These are phyloP conservation scores for Ramichloridium luteum DNA, from an alignment of 2,329 filamentous ascomycete genomes.

Conservation along the genomic window DNA sequence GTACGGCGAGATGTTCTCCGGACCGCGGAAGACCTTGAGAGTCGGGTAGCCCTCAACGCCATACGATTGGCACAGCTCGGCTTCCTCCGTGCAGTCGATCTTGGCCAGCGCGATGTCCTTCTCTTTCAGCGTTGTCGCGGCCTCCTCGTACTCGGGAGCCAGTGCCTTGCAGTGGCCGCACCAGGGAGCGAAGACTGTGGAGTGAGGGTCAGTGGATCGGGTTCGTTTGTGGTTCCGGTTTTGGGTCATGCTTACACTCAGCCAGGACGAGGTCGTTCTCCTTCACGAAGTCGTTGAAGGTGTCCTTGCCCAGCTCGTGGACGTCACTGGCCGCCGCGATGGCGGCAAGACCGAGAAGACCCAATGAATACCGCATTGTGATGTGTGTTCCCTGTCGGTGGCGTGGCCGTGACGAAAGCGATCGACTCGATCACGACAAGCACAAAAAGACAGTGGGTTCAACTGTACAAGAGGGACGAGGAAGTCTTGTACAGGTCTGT, in stretches of 20 bases:
- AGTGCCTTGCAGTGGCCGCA: constrained; percentile 98
- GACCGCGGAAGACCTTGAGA: constrained; percentile 94
- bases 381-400: constrained; percentile 4
- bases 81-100: constrained; percentile 90
- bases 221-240: too few species aligned
- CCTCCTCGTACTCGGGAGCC: constrained; percentile 80
- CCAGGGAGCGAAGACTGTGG: constrained; percentile 82
- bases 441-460: too few species aligned
- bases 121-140: constrained; percentile 71
- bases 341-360: constrained; percentile 43
- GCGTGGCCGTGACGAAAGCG: too few species aligned
- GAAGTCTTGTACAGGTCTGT: too few species aligned
- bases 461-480: too few species aligned
- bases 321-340: constrained; percentile 66
- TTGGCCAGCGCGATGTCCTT: constrained; percentile 78
- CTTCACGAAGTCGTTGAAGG: constrained; percentile 76
- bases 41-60: constrained; percentile 97
- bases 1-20: constrained; percentile 71
- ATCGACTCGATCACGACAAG: too few species aligned
- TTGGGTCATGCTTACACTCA: constrained; percentile 58
- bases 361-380: constrained; percentile 24
- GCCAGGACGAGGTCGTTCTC: constrained; percentile 80
- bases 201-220: too few species aligned
- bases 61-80: constrained; percentile 76
- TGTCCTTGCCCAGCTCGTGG: constrained; percentile 68